These are phyloP conservation scores for Eucalyptus erythrocorys DNA, from an alignment of 345 rosid genomes.

Conservation along the genomic window DNA sequence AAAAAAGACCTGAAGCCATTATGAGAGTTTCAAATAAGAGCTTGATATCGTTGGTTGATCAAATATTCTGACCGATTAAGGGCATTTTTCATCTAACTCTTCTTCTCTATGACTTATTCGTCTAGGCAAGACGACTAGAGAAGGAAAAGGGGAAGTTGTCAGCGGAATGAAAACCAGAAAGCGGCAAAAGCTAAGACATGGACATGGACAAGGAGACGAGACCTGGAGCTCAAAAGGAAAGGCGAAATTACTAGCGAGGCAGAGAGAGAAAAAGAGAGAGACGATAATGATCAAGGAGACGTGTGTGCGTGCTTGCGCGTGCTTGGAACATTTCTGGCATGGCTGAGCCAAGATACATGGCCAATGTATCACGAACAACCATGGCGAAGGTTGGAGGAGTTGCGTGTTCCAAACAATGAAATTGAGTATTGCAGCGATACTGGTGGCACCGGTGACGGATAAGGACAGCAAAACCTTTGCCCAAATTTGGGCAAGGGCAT, in stretches of 20 bases:
- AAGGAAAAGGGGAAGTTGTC: neutral
- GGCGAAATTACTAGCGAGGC: neutral
- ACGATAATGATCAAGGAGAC: neutral
- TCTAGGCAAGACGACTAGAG: neutral
- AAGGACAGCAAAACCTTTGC: neutral
- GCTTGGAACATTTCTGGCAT: neutral
- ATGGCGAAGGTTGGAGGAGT: neutral
- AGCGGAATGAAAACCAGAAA: neutral
- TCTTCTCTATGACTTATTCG: neutral
- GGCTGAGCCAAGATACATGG: neutral
- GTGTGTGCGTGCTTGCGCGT: neutral
- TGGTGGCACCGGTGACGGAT: rapidly evolving
- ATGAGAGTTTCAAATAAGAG: too few species aligned
- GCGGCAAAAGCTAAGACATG: neutral
- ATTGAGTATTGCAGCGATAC: neutral
- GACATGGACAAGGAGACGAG: neutral
- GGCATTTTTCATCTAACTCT: neutral
- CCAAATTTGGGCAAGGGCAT: neutral
- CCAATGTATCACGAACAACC: neutral
- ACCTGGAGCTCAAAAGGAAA: neutral
- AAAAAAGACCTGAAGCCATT: rapidly evolving
- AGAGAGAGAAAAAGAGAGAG: neutral
- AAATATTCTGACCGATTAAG: too few species aligned
- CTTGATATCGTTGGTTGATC: neutral
- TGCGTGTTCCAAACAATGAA: neutral